Evolutionary conservation across 106 monocot species (phyloP), one percentile per base, ranked within the genome.

Genomic region (Platanthera guangdongensis): DNA sequence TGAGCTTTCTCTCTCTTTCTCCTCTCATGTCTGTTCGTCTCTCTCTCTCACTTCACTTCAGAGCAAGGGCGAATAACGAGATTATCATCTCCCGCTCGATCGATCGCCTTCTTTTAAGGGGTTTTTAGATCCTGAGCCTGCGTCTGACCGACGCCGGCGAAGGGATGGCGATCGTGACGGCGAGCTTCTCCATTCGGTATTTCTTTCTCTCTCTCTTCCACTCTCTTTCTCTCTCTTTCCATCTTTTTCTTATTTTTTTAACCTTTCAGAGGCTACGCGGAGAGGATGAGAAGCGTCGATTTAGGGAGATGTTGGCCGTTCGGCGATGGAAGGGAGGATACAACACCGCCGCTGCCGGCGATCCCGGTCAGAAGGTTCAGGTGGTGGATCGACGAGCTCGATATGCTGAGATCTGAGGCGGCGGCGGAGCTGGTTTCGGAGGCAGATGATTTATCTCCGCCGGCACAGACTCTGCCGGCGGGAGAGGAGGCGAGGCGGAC

Each of bases 351-450:
- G 16, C 77, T 88, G 12, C 88, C 84, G 4, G 30, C 79, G 67
- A 85, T 88, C 52, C 47, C 68, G 57, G 62, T 80, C 8, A 76
- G 79, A 52, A 82, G 53, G 75, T 88, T 84, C 69, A 69, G 77
- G 47, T 88, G 88, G 88, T 88, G 88, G 88, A 18, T 19, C 8
- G 80, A 88, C 74, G 88, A 82, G 77, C 69, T 77, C 12, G 57
- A 14, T 16, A 14, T 49, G 19, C 46, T 72, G 52, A 28, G 72
- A 72, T 72, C 54, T 4, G 28, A 4, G n/a, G 74, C 6, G 25
- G 47, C 55, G 45, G 55, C 28, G 6, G n/a, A n/a, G 22, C 73
- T 9, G 62, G 13, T 12, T 8, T 9, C 2, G 19, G 62, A 39
- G 25, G 55, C 75, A 11, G 57, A 57, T 57, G 74, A 55, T n/a